Base-by-base conservation (phyloP, 352 stramenopile genomes). In the Pythium phragmitis region DNA sequence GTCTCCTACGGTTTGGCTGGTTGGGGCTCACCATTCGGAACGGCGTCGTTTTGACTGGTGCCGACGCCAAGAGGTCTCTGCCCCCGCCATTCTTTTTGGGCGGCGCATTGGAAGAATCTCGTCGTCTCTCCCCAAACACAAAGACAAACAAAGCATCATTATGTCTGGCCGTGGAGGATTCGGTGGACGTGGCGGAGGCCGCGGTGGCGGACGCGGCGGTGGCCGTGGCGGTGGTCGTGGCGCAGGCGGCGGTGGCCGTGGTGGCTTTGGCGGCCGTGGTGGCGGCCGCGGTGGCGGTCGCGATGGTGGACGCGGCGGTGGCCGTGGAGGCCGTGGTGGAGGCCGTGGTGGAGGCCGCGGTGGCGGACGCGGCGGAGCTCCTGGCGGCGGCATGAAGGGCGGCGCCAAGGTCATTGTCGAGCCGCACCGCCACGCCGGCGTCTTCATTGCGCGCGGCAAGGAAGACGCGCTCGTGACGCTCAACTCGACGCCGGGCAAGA, bases 391-490 rank as follows among this genome's bases (percentile, higher is more conserved):
- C 64, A 98, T 98, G 91, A 96, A 94, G 68, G 96, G 97, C 23
- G 96, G 96, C 36, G 78, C 96, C 55, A 99, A 99, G 80, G 96
- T 99, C 14, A 80, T 99, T 23, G 93, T 99, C 43, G 97, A 99
- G 79, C 96, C 97, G 56, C 97, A 99, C 79, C 91, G 96, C 73
- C 97, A 99, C 85, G 92, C 97, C 63, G 98, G 98, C 66, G 95
- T 99, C 45, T 99, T 99, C 78, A 98, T 99, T 65, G 97, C 98
- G 46, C 90, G 95, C 57, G 87, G 89, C 70, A 99, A 99, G 85
- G 98, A 99, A 77, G 98, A 99, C 83, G 97, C 96, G n/a, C 80
- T 99, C 33, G 97, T 99, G 60, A 99, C 98, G 30, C 89, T 99
- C 58, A 99, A 99, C 81, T 98, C 93, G 65, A 99, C 97, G 30